A percentile compares a stretch with the other conserved stretches of the same genome.
Conservation (phyloP, 2,329 filamentous ascomycete genomes). For the Pseudogymnoascus sp. region DNA sequence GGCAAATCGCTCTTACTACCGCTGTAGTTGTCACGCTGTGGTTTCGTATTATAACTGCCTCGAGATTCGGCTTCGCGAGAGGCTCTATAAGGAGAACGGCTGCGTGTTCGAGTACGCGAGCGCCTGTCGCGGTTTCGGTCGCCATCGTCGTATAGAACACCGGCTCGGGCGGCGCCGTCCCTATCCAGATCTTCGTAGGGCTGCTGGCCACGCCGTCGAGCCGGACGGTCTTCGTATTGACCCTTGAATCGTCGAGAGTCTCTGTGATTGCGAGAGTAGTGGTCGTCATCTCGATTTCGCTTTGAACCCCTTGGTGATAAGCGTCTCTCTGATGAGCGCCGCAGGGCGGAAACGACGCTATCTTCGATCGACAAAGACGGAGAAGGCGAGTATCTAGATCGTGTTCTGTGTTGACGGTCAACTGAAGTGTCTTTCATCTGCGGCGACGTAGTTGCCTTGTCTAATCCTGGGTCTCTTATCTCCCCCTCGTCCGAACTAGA, state of each 20-base stretch:
- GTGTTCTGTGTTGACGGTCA: slow-evolving; percentile 87
- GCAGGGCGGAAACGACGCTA: slow-evolving; percentile 40
- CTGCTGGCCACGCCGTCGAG: slow-evolving; percentile 42
- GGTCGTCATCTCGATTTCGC: slow-evolving; percentile 57
- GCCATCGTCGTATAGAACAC: slow-evolving; percentile 42
- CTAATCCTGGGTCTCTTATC: slow-evolving; percentile 68
- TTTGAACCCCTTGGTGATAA: slow-evolving; percentile 62
- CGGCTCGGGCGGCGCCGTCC: slow-evolving; percentile 21
- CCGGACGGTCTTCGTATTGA: slow-evolving; percentile 51
- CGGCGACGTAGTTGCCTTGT: slow-evolving; percentile 88
- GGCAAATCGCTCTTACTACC: not conserved
- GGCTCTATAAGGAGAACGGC: slow-evolving; percentile 41
- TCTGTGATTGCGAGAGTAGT: slow-evolving; percentile 40
- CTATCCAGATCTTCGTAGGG: slow-evolving; percentile 54
- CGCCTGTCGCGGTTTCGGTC: slow-evolving; percentile 49
- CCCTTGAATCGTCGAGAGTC: slow-evolving; percentile 56
- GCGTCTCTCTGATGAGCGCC: slow-evolving; percentile 40
- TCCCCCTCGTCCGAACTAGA: slow-evolving; percentile 80
- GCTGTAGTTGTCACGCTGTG: not conserved
- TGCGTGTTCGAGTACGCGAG: slow-evolving; percentile 48
- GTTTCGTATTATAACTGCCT: slow-evolving; percentile 24
- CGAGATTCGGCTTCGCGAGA: slow-evolving; percentile 19
- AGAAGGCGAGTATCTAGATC: slow-evolving; percentile 32
- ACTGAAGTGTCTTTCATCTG: slow-evolving; percentile 71
- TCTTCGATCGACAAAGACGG: slow-evolving; percentile 31